Evolutionary conservation across 192 early-diverging fungal species (phyloP).

Genomic region (Linnemannia zychae): DNA sequence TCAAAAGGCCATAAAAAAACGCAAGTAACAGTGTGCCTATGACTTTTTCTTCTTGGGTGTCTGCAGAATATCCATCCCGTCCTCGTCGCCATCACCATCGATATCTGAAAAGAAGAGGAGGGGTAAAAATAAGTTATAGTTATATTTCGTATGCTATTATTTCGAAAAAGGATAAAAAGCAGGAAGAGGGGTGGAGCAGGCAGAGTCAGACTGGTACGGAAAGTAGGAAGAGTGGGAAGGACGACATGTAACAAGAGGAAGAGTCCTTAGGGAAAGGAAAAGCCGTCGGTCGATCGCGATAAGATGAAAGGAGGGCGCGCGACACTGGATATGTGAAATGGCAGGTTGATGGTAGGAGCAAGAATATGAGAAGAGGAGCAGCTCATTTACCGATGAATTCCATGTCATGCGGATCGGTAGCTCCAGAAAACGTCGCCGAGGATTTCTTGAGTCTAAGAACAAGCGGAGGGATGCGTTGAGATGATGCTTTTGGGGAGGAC

Average conservation of each 20-base stretch:
- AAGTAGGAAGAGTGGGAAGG: neutral
- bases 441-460: constrained; percentile 53
- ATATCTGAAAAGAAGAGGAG: constrained; percentile 27
- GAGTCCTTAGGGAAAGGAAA: neutral
- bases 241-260: neutral
- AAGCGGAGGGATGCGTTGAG: constrained; percentile 28
- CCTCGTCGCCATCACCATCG: constrained; percentile 52
- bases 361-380: neutral
- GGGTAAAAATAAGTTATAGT: neutral
- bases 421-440: constrained; percentile 24
- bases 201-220: too few species aligned
- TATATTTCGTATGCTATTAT: neutral
- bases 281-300: neutral
- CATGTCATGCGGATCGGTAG: constrained; percentile 37
- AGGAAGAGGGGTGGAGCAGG: neutral
- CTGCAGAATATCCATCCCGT: constrained; percentile 42
- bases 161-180: neutral
- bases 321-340: neutral
- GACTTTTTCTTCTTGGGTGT: constrained; percentile 53
- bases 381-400: constrained; percentile 47
- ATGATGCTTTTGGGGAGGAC: constrained; percentile 23
- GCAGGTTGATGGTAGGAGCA: neutral
- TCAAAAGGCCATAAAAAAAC: too few species aligned
- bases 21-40: neutral
- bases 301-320: neutral